Conservation (phyloP, 2,329 filamentous ascomycete genomes). For the Chrysosporium queenslandicum region DNA sequence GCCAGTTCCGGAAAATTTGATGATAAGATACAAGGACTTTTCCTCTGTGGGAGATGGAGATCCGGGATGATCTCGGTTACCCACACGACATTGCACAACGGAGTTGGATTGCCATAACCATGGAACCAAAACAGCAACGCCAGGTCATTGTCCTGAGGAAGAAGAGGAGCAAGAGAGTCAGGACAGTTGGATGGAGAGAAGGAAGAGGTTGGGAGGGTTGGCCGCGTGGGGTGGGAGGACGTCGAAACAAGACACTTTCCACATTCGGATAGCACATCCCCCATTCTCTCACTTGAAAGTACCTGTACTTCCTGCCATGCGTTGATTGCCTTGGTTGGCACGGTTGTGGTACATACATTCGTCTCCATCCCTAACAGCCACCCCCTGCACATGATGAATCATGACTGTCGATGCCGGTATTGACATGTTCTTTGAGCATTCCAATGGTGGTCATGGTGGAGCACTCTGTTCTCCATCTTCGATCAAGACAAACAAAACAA, state of each 20-base stretch:
- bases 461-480: no score
- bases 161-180: neutral
- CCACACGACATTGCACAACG: neutral
- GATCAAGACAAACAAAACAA: no score
- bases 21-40: neutral
- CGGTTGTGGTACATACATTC: no score
- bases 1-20: neutral
- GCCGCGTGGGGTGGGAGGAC: no score
- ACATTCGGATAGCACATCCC: neutral
- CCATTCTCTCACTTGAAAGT: neutral
- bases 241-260: neutral
- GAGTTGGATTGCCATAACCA: neutral
- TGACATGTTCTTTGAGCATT: neutral
- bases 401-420: neutral
- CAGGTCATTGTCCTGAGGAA: no score
- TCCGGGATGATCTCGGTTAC: neutral
- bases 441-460: no score
- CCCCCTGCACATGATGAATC: neutral
- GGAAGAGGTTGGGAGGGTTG: neutral
- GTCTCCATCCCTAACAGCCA: neutral
- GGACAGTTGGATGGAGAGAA: neutral
- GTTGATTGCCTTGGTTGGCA: no score
- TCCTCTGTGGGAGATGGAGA: neutral
- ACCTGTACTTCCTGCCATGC: no score
- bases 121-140: neutral